phyloP scores from a whole-genome alignment of 371 early-diverging fungal species.

The Rhizopus microsporus region DNA sequence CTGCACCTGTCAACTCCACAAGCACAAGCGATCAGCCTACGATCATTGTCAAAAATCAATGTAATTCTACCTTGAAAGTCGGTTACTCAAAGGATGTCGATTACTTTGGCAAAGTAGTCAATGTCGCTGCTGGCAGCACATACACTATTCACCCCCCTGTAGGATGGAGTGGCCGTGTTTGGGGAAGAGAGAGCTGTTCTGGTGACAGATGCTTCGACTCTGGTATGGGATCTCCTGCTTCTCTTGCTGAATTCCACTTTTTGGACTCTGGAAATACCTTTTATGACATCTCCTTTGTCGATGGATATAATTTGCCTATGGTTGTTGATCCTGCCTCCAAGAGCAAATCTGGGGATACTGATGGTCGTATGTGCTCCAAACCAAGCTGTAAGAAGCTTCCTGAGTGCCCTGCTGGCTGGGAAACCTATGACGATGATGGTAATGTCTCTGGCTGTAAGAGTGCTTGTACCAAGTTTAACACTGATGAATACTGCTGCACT shows the following conservation, averaged over 20 bases:
- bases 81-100: conserved; percentile 21
- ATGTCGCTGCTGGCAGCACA: conserved; percentile 21
- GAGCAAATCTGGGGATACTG: conserved; percentile 15
- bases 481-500: conserved; percentile 46
- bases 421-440: conserved; percentile 27
- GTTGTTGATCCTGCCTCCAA: conserved; percentile 29
- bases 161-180: conserved; percentile 42
- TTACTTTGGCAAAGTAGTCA: conserved; percentile 14
- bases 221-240: conserved; percentile 30
- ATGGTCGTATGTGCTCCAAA: conserved; percentile 25
- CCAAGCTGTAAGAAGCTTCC: conserved; percentile 34
- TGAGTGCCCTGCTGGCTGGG: conserved; percentile 33
- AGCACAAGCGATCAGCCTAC: conserved; percentile 11
- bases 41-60: conserved; percentile 21
- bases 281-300: conserved; percentile 48
- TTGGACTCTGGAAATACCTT: conserved; percentile 23
- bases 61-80: conserved; percentile 8
- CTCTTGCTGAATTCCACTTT: conserved; percentile 45
- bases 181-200: conserved; percentile 32
- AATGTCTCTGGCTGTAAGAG: conserved; percentile 32
- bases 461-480: conserved; percentile 39
- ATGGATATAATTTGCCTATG: conserved; percentile 44
- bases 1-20: conserved; percentile 9
- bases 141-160: conserved; percentile 21
- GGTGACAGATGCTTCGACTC: conserved; percentile 21